Evolutionary conservation across 176 grass and related monocot species (phyloP), one percentile per base, ranked within the genome.

Genomic region (Aegilops longissima): DNA sequence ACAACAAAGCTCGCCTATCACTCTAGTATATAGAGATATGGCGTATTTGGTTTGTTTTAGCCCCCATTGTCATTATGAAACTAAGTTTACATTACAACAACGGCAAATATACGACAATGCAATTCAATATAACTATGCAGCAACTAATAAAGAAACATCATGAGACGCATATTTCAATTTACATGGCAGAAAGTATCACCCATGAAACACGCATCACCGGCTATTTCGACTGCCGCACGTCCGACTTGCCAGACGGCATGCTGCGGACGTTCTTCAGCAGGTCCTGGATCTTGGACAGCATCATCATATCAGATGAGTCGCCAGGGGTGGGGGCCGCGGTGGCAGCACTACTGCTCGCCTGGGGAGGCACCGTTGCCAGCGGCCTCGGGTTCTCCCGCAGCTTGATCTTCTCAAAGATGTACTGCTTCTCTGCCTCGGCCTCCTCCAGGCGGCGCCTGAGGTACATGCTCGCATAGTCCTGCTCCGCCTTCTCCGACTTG

Each of bases 211-310:
- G 35, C 35, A 44, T 40, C 39, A 9, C 13, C 3, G 24, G 45
- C 69, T 70, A 96, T 34, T 90, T 93, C 18, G 88, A 82, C 82
- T 66, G 80, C 25, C 79, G 86, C 38, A 83, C 86, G 10, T 93
- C 91, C 3, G 90, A 78, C 67, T 89, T 94, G 52, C 21, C 12
- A 13, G 87, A 42, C 40, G 88, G 61, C 73, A 80, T 38, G 65
- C 76, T 86, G 80, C 87, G 89, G 30, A 94, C 90, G 47, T 94
- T 97, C 90, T 97, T 97, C 79, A 95, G 85, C 84, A 94, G 88
- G 85, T 97, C 87, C 73, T 95, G 85, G 76, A 97, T 97, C 70
- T 93, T 95, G 81, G 86, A 93, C 89, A 97, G 84, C 93, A 95
- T 82, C 89, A 93, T 83, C 27, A 79, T 86, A 77, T 90, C 92